These are phyloP conservation scores for Ambrosiella cleistominuta DNA, from an alignment of 2,329 filamentous ascomycete species.

Conservation along the genomic window DNA sequence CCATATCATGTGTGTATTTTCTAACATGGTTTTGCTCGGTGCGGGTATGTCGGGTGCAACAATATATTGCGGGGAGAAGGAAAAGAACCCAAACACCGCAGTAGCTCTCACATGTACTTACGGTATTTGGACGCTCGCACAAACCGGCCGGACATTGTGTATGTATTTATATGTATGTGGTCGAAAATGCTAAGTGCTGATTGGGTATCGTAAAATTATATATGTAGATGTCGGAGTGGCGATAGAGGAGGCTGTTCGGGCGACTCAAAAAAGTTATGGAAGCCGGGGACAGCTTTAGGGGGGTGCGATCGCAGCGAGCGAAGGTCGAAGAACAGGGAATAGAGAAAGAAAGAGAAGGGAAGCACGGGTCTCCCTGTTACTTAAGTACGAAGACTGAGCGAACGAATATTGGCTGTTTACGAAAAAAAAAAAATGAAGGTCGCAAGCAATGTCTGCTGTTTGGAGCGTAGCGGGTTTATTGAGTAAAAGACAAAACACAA, in stretches of 20 bases:
- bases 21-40: too few species aligned
- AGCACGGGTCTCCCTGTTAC: background rate
- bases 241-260: background rate
- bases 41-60: background rate
- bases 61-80: background rate
- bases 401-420: too few species aligned
- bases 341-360: background rate
- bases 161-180: background rate
- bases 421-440: too few species aligned
- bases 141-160: slow-evolving; percentile 43
- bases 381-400: background rate
- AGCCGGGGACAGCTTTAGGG: background rate
- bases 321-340: background rate
- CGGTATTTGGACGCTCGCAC: slow-evolving; percentile 53
- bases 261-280: background rate
- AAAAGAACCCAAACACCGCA: background rate
- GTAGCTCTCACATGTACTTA: slow-evolving; percentile 24
- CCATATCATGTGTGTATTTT: background rate
- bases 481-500: background rate
- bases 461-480: too few species aligned
- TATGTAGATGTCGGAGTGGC: background rate
- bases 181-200: background rate
- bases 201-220: background rate
- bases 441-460: too few species aligned
- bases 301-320: background rate